Conservation (phyloP, 2,329 filamentous ascomycete species). For the Neonectria sp. region DNA sequence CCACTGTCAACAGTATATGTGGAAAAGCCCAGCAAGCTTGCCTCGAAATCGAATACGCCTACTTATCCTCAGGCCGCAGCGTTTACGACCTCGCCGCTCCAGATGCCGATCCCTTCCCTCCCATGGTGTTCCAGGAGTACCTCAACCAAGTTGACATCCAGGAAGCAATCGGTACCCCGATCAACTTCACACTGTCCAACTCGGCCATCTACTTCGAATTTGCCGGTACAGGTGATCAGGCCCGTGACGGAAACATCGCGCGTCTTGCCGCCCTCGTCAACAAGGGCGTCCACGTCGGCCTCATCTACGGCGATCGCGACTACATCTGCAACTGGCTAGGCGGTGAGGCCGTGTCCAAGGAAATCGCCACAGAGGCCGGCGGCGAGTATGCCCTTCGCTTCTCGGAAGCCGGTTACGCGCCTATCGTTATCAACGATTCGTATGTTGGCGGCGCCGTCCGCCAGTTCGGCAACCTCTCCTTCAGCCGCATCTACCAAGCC, state of each 20-base stretch:
- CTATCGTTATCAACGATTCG: slow-evolving; percentile 77
- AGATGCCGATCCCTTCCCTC: slow-evolving; percentile 72
- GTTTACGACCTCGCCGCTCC: slow-evolving; percentile 74
- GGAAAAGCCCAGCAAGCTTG: slow-evolving; percentile 61
- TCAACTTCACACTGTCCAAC: slow-evolving; percentile 71
- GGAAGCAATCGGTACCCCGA: slow-evolving; percentile 72
- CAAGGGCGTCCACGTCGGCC: slow-evolving; percentile 76
- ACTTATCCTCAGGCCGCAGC: slow-evolving; percentile 69
- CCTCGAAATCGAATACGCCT: slow-evolving; percentile 70
- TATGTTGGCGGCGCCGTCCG: slow-evolving; percentile 81
- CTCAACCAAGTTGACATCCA: slow-evolving; percentile 73
- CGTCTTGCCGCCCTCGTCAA: slow-evolving; percentile 73
- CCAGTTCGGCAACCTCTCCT: slow-evolving; percentile 82
- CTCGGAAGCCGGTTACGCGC: slow-evolving; percentile 77
- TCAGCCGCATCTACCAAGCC: slow-evolving; percentile 76
- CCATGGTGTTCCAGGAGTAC: slow-evolving; percentile 73
- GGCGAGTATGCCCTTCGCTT: slow-evolving; percentile 69
- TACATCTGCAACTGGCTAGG: slow-evolving; percentile 79
- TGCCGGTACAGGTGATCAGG: slow-evolving; percentile 70
- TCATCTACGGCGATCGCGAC: slow-evolving; percentile 79
- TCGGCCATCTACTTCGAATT: slow-evolving; percentile 63
- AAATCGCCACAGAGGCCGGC: slow-evolving; percentile 66
- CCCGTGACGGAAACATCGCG: slow-evolving; percentile 73
- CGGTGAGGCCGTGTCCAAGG: slow-evolving; percentile 80
- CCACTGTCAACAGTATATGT: slow-evolving; percentile 63